Percentiles rank a stretch among this genome's conserved stretches.
These are phyloP conservation scores for Colletotrichum camelliae DNA, from an alignment of 2,329 filamentous ascomycete genomes.

Conservation along the genomic window DNA sequence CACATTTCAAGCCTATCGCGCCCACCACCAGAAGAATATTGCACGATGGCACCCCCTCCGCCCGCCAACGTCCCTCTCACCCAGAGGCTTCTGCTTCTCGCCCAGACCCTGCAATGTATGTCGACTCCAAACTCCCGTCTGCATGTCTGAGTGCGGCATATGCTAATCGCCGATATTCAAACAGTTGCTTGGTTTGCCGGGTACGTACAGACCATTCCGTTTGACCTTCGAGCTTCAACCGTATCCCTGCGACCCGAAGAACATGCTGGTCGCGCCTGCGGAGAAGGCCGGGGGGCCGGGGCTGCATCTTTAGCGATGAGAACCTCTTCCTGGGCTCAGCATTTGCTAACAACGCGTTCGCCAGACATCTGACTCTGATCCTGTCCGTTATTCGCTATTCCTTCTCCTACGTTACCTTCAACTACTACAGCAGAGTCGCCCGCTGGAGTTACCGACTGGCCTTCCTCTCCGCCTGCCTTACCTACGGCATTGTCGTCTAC, in stretches of 20 bases:
- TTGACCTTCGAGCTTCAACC: conserved; percentile 12
- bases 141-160: conserved; percentile 24
- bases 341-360: background rate
- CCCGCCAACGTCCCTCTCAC: conserved; percentile 71
- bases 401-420: conserved; percentile 87
- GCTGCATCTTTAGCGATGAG: background rate
- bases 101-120: conserved; percentile 91
- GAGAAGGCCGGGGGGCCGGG: background rate
- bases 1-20: background rate
- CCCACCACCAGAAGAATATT: background rate
- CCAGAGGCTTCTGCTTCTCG: conserved; percentile 78
- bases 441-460: conserved; percentile 87
- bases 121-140: conserved; percentile 33
- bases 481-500: conserved; percentile 98
- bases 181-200: conserved; percentile 81
- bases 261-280: background rate
- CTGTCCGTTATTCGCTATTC: conserved; percentile 82
- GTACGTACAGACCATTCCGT: conserved; percentile 57
- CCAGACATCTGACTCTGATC: conserved; percentile 85
- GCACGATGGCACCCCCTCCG: conserved; percentile 66
- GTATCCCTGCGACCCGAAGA: conserved; percentile 11
- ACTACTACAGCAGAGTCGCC: conserved; percentile 80
- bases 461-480: conserved; percentile 87
- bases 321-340: background rate
- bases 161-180: conserved; percentile 37